A percentile compares a stretch with the other conserved stretches of the same genome.
Conservation (phyloP, 441 rosid genomes). For the Cnidoscolus chayamansa region DNA sequence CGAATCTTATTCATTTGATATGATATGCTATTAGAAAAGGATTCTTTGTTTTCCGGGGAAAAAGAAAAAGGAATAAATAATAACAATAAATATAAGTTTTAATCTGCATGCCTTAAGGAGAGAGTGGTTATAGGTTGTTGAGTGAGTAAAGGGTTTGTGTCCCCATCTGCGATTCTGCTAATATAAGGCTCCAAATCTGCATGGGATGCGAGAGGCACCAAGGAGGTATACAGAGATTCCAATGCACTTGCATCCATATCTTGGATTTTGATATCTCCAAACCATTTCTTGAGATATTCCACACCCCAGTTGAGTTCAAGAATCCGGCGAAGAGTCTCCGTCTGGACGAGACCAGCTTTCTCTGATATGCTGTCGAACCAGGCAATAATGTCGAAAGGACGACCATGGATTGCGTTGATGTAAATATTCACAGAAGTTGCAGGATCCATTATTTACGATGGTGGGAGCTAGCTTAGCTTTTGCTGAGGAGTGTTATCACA, state of each 20-base stretch:
- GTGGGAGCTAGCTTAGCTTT: no score
- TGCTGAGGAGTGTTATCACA: no score
- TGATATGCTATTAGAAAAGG: background rate
- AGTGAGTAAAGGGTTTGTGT: slow-evolving; percentile 62
- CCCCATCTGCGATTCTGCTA: slow-evolving; percentile 79
- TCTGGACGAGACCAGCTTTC: slow-evolving; percentile 52
- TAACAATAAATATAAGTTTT: no score
- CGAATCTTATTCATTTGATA: no score
- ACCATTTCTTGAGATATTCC: slow-evolving; percentile 63
- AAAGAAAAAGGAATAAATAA: background rate
- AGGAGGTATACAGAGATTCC: slow-evolving; percentile 58
- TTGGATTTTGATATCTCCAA: slow-evolving; percentile 41
- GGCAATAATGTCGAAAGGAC: slow-evolving; percentile 34
- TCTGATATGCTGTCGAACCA: slow-evolving; percentile 65
- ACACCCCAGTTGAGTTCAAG: slow-evolving; percentile 53
- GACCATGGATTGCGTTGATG: slow-evolving; percentile 15
- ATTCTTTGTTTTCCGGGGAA: no score
- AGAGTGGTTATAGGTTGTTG: slow-evolving; percentile 60
- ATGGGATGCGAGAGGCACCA: slow-evolving; percentile 77
- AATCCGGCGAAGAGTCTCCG: slow-evolving; percentile 64
- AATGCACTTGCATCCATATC: slow-evolving; percentile 50
- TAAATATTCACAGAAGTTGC: background rate
- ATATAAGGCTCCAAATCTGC: slow-evolving; percentile 78
- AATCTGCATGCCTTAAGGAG: slow-evolving; percentile 53
- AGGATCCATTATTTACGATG: no score